Evolutionary conservation across 768 basidiomycete genomes (phyloP), one percentile per base, ranked within the genome.

Genomic region (Lactarius psammicola): DNA sequence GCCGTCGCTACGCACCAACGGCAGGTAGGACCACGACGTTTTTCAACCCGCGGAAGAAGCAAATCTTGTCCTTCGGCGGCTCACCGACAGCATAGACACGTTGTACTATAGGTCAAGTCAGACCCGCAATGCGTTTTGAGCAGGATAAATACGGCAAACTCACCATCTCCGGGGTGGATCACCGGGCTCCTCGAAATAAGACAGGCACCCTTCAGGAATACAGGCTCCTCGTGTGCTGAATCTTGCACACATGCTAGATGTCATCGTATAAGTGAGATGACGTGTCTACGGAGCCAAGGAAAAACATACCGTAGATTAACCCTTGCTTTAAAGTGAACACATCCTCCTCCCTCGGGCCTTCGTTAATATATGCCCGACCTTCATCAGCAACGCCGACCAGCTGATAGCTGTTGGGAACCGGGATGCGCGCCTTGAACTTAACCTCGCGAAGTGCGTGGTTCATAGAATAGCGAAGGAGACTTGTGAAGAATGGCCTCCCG

Each of bases 341-440:
- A 1, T 62, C 55, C 2, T 62, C 51, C 9, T 64, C 36, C 1
- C 33, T 36, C 20, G 9, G 31, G 13, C 67, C 69, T n/a, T 65
- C 69, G 2, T 61, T 33, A 5, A 65, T 56, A 17, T 65, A 65
- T 4, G 64, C 64, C 23, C n/a, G 42, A 5, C 90, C 90, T 75
- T 94, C 91, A 71, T 95, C 93, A 2, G 90, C 88, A 6, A 94
- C 83, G 0, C 94, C 93, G 11, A 93, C 89, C 0, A 95, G 79
- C 33, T 87, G 79, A 64, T 85, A 85, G 64, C 86, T 87, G 0
- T 85, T 75, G 0, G 87, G 87, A 7, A 95, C 81, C 4, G 81
- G 84, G 30, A 95, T 89, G 15, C 91, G 80, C 0, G 92, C 93
- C 46, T 80, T 78, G 70, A 89, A 85, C 71, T 94, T 94, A 70